Conservation (phyloP, 441 rosid species). For the Brassica hybrid region DNA sequence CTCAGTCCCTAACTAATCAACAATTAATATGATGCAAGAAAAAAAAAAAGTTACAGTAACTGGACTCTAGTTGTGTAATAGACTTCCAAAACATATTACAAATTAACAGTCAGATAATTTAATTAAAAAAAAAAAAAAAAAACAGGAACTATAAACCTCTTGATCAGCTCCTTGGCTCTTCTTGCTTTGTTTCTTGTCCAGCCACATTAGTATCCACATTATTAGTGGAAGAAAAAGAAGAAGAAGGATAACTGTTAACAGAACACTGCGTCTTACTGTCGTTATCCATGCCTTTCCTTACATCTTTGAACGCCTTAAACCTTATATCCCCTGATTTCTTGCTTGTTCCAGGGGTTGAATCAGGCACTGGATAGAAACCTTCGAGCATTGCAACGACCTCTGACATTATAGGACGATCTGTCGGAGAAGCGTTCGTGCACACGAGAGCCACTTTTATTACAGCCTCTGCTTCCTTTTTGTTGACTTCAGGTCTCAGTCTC, state of each 20-base stretch:
- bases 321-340: slow-evolving; percentile 54
- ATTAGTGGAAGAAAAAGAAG: slow-evolving; percentile 9
- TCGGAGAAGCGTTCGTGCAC: slow-evolving; percentile 62
- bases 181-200: slow-evolving; percentile 29
- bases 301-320: slow-evolving; percentile 58
- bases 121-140: not conserved
- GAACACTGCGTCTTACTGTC: slow-evolving; percentile 39
- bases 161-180: slow-evolving; percentile 21
- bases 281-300: slow-evolving; percentile 32
- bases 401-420: slow-evolving; percentile 68
- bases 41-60: not conserved
- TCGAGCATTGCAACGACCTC: slow-evolving; percentile 75
- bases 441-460: slow-evolving; percentile 62
- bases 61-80: slow-evolving; percentile 12
- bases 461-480: slow-evolving; percentile 55
- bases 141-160: not conserved
- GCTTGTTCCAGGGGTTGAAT: slow-evolving; percentile 40
- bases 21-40: not conserved
- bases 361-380: slow-evolving; percentile 50
- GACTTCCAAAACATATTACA: slow-evolving; percentile 19
- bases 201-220: slow-evolving; percentile 14
- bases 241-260: slow-evolving; percentile 20
- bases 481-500: slow-evolving; percentile 49
- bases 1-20: slow-evolving; percentile 7
- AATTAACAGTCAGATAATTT: not conserved